A percentile compares a stretch with the other conserved stretches of the same genome.
phyloP scores from a whole-genome alignment of 192 early-diverging fungal genomes.

The Bifiguratus adelaidae region DNA sequence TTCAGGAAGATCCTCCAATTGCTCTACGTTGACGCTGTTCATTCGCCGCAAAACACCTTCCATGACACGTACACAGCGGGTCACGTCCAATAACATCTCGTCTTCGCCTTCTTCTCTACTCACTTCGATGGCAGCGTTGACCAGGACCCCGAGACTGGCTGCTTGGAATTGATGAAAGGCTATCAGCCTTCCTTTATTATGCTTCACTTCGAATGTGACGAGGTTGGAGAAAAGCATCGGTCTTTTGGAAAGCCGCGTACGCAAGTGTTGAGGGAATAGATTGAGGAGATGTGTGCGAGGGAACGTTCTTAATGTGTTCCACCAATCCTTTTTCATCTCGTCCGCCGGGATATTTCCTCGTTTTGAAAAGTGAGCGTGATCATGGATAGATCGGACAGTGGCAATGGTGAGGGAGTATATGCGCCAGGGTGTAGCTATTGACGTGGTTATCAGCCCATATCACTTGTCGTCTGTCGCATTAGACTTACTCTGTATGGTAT shows the following conservation, averaged over 20 bases:
- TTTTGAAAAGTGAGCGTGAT: slow-evolving; percentile 10
- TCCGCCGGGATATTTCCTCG: slow-evolving; percentile 5
- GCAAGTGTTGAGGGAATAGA: slow-evolving; percentile 20
- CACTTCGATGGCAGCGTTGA: slow-evolving; percentile 1
- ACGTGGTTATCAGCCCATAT: not conserved
- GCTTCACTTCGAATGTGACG: slow-evolving; percentile 46
- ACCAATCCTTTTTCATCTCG: too few species aligned
- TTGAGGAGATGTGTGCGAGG: slow-evolving; percentile 12
- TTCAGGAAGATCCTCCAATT: too few species aligned
- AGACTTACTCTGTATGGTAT: slow-evolving; percentile 35
- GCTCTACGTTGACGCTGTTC: too few species aligned
- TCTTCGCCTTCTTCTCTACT: not conserved
- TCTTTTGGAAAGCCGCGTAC: not conserved
- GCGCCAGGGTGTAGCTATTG: not conserved
- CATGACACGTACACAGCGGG: slow-evolving; percentile 12
- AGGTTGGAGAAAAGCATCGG: slow-evolving; percentile 26
- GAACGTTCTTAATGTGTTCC: too few species aligned
- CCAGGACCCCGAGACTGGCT: slow-evolving; percentile 49
- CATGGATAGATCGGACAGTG: not conserved
- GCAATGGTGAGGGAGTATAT: not conserved
- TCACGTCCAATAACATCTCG: slow-evolving; percentile 14
- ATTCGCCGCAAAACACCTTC: not conserved
- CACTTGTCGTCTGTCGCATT: not conserved
- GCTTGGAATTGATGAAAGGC: slow-evolving; percentile 45
- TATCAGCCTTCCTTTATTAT: slow-evolving; percentile 34